Conservation (phyloP, 768 basidiomycete genomes). For the Boletales sp. region DNA sequence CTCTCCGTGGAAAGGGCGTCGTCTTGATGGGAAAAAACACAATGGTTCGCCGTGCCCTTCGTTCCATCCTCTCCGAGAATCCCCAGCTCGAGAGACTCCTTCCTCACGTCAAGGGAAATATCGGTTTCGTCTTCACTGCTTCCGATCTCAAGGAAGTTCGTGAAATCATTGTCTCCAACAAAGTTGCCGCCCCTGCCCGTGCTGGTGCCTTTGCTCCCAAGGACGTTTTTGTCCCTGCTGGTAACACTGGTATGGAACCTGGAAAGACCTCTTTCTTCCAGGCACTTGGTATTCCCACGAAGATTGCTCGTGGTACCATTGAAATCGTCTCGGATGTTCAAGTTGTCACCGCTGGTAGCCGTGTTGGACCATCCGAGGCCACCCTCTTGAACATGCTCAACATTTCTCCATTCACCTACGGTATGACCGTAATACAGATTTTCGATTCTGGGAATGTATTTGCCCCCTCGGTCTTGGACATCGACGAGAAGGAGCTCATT, state of each 20-base stretch:
- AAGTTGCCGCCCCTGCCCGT: slow-evolving; percentile 97
- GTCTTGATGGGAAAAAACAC: slow-evolving; percentile 99
- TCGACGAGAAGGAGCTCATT: slow-evolving; percentile 87
- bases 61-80: slow-evolving; percentile 82
- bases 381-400: slow-evolving; percentile 99
- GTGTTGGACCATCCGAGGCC: slow-evolving; percentile 96
- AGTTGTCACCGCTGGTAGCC: slow-evolving; percentile 87
- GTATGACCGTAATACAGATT: slow-evolving; percentile 97
- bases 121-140: slow-evolving; percentile 97
- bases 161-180: slow-evolving; percentile 91
- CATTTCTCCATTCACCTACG: slow-evolving; percentile 99
- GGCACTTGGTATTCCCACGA: slow-evolving; percentile 98
- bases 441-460: slow-evolving; percentile 93
- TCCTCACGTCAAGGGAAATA: slow-evolving; percentile 94
- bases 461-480: slow-evolving; percentile 85
- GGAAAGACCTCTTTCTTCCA: slow-evolving; percentile 99
- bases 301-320: slow-evolving; percentile 99
- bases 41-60: slow-evolving; percentile 98
- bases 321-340: slow-evolving; percentile 98
- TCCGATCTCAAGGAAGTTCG: slow-evolving; percentile 93
- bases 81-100: slow-evolving; percentile 97
- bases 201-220: slow-evolving; percentile 94
- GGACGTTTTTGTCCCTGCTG: slow-evolving; percentile 88
- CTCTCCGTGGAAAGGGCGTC: slow-evolving; percentile 94
- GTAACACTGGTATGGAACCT: slow-evolving; percentile 99